Base-by-base conservation (phyloP, 108 stramenopile genomes). In the Fistulifera pelliculosa region DNA sequence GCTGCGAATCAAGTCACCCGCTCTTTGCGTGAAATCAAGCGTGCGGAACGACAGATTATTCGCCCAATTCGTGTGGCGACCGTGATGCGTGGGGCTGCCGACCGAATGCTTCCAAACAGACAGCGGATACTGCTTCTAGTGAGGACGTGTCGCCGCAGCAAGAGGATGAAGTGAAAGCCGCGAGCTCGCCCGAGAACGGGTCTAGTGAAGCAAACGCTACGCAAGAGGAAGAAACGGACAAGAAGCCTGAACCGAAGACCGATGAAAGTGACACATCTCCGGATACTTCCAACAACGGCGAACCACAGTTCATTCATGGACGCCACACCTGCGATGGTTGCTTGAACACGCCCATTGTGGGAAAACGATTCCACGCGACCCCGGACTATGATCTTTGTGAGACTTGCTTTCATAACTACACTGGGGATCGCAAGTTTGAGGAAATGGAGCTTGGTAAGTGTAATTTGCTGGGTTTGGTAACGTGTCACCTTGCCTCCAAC, bases 281-380 rank as follows among this genome's bases (percentile, higher is more conserved):
- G 31, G 31, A 35, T 6, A 35, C 31, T 3, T 6, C 31, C 31
- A 35, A n/a, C n/a, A n/a, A 35, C 31, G 31, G 8, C 31, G 41
- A 73, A 24, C 63, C 41, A 51, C 70, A 62, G 12, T 82, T 86
- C 65, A 82, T 91, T 50, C 90, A 91, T 57, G 90, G 83, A 6
- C 69, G 86, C 24, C 90, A 92, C 54, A 92, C 90, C 1, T 92
- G 90, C 62, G 90, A 92, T 62, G 77, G 77, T 12, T 92, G 90
- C 54, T 64, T 81, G 19, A 66, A 60, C 14, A 82, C 77, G 27
- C 90, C 90, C 22, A 88, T 92, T 48, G 58, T 92, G 60, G 90
- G 90, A 13, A 69, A 69, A 23, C 79, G 90, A n/a, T 86, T 71
- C 47, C 84, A 83, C 69, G 78, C 90, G 7, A 63, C 56, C 12